Evolutionary conservation across 176 grass and related monocot genomes (phyloP).

Genomic region (Saccharum officinarum): DNA sequence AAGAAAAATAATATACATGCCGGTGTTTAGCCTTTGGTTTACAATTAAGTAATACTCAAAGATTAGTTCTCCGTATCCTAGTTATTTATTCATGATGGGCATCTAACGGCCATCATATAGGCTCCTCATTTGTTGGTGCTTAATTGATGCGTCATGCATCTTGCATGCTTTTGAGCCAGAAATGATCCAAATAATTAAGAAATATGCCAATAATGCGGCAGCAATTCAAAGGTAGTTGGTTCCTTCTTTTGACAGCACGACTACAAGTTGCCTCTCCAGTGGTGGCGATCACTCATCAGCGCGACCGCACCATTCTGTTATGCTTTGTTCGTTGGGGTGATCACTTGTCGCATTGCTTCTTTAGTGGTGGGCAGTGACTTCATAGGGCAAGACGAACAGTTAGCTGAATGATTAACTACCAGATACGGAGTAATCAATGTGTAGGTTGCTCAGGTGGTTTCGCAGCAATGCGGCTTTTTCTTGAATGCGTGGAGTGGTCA

Average conservation of each 20-base stretch:
- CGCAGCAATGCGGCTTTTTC: no score
- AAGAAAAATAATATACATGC: not conserved
- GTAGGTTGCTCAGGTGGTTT: no score
- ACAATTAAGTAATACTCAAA: not conserved
- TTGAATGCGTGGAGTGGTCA: no score
- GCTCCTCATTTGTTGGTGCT: constrained; percentile 11
- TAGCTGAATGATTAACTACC: no score
- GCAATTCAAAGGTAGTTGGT: constrained; percentile 14
- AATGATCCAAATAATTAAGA: not conserved
- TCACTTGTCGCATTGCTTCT: not conserved
- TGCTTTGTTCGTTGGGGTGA: not conserved
- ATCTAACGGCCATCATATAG: constrained; percentile 30
- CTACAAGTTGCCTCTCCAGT: not conserved
- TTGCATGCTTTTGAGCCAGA: not conserved
- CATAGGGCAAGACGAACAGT: not conserved
- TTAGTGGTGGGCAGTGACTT: not conserved
- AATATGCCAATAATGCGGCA: constrained; percentile 21
- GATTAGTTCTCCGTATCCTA: not conserved
- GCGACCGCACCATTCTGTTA: not conserved
- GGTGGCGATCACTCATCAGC: constrained; percentile 10
- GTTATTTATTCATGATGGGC: constrained; percentile 16
- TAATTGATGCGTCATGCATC: constrained; percentile 16
- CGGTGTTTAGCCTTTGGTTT: constrained; percentile 1
- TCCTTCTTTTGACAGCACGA: constrained; percentile 6
- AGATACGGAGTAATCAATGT: no score